Conservation (phyloP, 2,329 filamentous ascomycete genomes). For the Venturiaceae sp. region DNA sequence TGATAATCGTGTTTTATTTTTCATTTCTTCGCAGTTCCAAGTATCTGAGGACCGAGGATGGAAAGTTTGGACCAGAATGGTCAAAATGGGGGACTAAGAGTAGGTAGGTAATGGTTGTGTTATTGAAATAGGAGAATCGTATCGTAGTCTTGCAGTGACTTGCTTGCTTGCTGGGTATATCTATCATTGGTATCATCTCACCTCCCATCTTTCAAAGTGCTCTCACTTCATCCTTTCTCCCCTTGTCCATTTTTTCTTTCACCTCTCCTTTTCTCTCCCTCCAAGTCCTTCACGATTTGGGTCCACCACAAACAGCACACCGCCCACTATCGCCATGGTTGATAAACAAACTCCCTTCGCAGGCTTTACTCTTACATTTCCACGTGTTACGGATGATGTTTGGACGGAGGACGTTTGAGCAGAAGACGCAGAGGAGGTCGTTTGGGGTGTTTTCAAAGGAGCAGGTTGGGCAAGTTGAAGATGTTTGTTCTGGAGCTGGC, state of each 20-base stretch:
- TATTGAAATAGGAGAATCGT: too few species aligned
- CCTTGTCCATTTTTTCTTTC: background rate
- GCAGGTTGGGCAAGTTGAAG: conserved; percentile 51
- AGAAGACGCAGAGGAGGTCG: conserved; percentile 55
- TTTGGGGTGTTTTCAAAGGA: conserved; percentile 51
- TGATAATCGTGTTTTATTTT: too few species aligned
- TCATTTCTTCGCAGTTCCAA: too few species aligned
- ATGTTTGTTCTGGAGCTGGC: background rate
- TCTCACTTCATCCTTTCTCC: background rate
- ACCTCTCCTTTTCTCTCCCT: background rate
- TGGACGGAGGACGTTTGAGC: conserved; percentile 58
- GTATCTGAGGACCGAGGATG: too few species aligned
- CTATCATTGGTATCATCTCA: too few species aligned
- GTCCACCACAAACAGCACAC: conserved; percentile 61
- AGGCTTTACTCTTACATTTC: conserved; percentile 49
- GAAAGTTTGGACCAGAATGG: too few species aligned
- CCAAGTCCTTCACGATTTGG: conserved; percentile 13
- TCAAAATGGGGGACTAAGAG: too few species aligned
- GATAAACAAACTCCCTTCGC: conserved; percentile 48
- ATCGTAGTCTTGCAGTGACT: too few species aligned
- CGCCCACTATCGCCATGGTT: conserved; percentile 61
- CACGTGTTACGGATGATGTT: conserved; percentile 48
- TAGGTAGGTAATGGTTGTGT: too few species aligned
- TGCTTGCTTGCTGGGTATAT: too few species aligned
- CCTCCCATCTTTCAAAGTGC: too few species aligned